Conservation (phyloP, 345 rosid species). For the Garcia nutans region DNA sequence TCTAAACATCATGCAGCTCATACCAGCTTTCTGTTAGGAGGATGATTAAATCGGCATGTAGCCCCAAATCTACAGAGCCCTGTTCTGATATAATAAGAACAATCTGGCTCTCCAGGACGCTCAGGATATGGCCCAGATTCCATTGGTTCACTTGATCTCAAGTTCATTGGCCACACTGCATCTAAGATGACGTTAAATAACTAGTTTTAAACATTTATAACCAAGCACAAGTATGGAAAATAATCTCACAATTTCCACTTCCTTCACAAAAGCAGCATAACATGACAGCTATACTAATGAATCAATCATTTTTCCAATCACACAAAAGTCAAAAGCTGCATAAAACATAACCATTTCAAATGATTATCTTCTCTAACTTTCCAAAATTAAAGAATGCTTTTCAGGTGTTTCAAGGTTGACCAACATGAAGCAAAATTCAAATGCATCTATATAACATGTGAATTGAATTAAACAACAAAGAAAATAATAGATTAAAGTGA, state of each 20-base stretch:
- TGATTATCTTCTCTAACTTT: no score
- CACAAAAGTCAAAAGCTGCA: background rate
- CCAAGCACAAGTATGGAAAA: background rate
- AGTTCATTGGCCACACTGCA: constrained; percentile 86
- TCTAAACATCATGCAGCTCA: constrained; percentile 19
- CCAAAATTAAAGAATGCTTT: no score
- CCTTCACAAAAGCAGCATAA: constrained; percentile 3
- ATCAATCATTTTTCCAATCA: background rate
- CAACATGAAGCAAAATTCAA: no score
- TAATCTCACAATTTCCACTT: background rate
- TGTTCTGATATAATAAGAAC: constrained; percentile 95
- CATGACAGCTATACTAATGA: background rate
- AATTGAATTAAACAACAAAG: background rate
- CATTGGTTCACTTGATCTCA: constrained; percentile 64
- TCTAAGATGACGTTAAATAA: constrained; percentile 44
- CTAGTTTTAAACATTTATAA: constrained; percentile 25
- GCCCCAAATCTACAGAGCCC: constrained; percentile 94
- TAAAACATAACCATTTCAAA: background rate
- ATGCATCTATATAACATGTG: no score
- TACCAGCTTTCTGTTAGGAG: constrained; percentile 96
- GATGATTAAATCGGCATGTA: constrained; percentile 65
- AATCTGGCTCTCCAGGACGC: constrained; percentile 91
- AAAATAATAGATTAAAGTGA: background rate
- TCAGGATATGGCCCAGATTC: constrained; percentile 79
- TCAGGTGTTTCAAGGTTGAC: no score